Conservation (phyloP, 306 rosid species). For the Astragalus glycyphyllos region DNA sequence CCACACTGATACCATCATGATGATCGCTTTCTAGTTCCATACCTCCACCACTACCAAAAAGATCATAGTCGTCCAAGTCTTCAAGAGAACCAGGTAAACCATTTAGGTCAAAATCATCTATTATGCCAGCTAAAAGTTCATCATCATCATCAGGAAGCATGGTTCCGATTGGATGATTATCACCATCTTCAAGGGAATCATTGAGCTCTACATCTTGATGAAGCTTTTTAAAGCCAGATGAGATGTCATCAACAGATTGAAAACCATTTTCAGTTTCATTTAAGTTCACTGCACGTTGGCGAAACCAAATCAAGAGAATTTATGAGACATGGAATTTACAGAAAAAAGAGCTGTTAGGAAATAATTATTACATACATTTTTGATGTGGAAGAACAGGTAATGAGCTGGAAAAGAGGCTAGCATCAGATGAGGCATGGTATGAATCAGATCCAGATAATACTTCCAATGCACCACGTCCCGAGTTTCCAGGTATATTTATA, state of each 20-base stretch:
- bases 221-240: constrained; percentile 54
- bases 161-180: constrained; percentile 55
- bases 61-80: constrained; percentile 84
- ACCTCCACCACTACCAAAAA: constrained; percentile 85
- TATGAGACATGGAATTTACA: constrained; percentile 7
- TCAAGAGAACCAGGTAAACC: constrained; percentile 84
- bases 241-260: constrained; percentile 61
- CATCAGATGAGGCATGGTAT: constrained; percentile 69
- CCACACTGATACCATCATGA: constrained; percentile 59
- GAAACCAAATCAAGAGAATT: constrained; percentile 41
- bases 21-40: constrained; percentile 83
- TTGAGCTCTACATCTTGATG: constrained; percentile 55
- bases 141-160: constrained; percentile 82
- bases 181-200: constrained; percentile 56
- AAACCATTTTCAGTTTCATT: constrained; percentile 56
- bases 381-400: constrained; percentile 82
- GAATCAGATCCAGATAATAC: constrained; percentile 59
- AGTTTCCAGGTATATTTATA: constrained; percentile 52
- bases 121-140: constrained; percentile 76
- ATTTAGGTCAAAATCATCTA: constrained; percentile 81
- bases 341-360: constrained; percentile 29
- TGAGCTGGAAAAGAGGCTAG: constrained; percentile 81
- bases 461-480: constrained; percentile 53
- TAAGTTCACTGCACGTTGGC: constrained; percentile 65
- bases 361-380: constrained; percentile 55